Base-by-base conservation (phyloP, 2,329 filamentous ascomycete genomes). In the Emmonsia crescens region DNA sequence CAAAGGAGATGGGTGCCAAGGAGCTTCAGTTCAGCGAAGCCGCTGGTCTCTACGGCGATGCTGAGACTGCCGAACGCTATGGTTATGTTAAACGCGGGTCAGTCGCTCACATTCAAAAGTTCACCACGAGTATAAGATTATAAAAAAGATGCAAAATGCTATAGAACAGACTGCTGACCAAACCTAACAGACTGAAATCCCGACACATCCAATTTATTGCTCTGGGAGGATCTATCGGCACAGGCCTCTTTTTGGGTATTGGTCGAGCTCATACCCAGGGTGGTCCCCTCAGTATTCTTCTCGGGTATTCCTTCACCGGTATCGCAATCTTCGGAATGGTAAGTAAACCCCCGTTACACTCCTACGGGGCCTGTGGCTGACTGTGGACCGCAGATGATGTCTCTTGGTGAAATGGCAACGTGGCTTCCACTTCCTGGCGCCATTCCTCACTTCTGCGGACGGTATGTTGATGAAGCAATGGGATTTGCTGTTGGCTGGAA, bases 161-260 rank as follows among this genome's bases (percentile, higher is more conserved):
- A n/a, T 24, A 21, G 24, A 27, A 38, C 16, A 40, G 8, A n/a
- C 21, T 51, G 48, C 56, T 62, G 61, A 62, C 54, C 19, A 16
- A 36, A 36, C 14, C 10, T 9, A 42, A 59, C 48, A 66, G 74
- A 57, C 72, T 80, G 61, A 80, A 81, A 68, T 80, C 79, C 44
- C 77, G 81, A 65, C 82, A 84, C 69, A 81, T 84, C 58, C 76
- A 83, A 64, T 82, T 84, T 68, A 85, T 86, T 67, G 83, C 82
- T 16, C 76, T 85, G 16, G 82, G 82, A 60, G 82, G 82, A 62
- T 82, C 81, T 4, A 84, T 85, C 62, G 78, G 79, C 48, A 83
- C 81, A 2, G 81, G 81, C 63, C 71, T 83, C 0, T 83, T 85
- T 69, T 74, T 84, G 10, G 79, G 79, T 55, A 79, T 80, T 1